Evolutionary conservation across 768 basidiomycete species (phyloP), one percentile per base, ranked within the genome.

Genomic region (Chalciporus sphaerocephalus): DNA sequence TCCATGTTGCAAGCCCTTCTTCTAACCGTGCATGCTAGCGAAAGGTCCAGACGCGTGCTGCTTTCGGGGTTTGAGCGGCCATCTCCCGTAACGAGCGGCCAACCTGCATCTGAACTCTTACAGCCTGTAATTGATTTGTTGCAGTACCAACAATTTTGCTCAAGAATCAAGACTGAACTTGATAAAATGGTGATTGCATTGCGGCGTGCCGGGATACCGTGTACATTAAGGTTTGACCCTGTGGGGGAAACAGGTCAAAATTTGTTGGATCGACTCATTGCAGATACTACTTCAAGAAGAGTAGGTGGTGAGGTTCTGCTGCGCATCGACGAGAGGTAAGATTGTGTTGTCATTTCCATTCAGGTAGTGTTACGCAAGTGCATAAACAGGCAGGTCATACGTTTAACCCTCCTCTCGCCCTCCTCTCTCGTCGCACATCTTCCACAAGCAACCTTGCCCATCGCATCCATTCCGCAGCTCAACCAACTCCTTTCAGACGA

Each of bases 391-490:
- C 81, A 87, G 52, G 81, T 83, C 0, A 62, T 92, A 38, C 83
- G 87, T 12, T 76, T 92, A 54, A 88, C 86, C 2, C 83, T 89
- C 58, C 57, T 73, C 16, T 83, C 90, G 0, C 90, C 90, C 13
- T 89, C 87, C 10, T 76, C 78, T 9, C 65, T 92, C 21, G 80
- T 75, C n/a, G 88, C 83, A 0, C 86, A 90, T 59, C 75, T 92
- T 17, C 76, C 87, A 5, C 88, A 89, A 65, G 87, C 88, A 12
- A 91, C 85, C 2, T 65, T 91, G 15, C 59, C 75, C 1, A 79
- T 92, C 12, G 78, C 83, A 4, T 87, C 88, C 2, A 76, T 92
- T 18, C 80, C 86, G 5, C 87, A 92, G 58, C 71, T 94, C 27
- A 71, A 73, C 20, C 83, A 90, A 48, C 69, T 94, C 20, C 73